A percentile compares a stretch with the other conserved stretches of the same genome.
These are phyloP conservation scores for Xerocomellus chrysenteron DNA, from an alignment of 768 basidiomycete genomes.

Conservation along the genomic window DNA sequence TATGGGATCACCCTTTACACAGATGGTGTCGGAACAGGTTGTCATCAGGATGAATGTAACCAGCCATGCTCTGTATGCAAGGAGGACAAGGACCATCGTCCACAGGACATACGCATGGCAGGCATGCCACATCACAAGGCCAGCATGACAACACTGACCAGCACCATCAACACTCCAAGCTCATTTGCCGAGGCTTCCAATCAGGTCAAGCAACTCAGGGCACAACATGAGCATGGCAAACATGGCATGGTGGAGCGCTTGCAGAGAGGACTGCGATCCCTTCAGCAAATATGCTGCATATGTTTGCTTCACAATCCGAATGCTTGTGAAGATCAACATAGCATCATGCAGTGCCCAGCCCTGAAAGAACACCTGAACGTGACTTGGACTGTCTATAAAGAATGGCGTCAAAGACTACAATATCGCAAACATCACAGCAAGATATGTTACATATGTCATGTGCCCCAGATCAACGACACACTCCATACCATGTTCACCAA, in stretches of 20 bases:
- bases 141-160: background rate
- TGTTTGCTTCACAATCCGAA: background rate
- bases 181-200: background rate
- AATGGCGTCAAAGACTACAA: background rate
- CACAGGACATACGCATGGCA: background rate
- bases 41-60: background rate
- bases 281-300: background rate
- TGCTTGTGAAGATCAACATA: fast-evolving
- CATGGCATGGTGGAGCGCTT: background rate
- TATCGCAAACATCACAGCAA: constrained; percentile 3
- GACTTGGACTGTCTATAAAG: background rate
- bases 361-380: background rate
- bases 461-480: background rate
- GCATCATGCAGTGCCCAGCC: background rate
- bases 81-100: background rate
- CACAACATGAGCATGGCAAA: background rate
- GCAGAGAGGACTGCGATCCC: background rate
- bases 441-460: constrained; percentile 12
- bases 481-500: background rate
- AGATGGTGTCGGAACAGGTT: background rate
- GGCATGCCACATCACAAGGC: background rate
- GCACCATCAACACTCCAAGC: too few relatives aligned
- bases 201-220: background rate
- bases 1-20: constrained; percentile 1
- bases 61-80: background rate